These are phyloP conservation scores for Papiliotrema flavescens DNA, from an alignment of 1,284 basidiomycete species.

Conservation along the genomic window DNA sequence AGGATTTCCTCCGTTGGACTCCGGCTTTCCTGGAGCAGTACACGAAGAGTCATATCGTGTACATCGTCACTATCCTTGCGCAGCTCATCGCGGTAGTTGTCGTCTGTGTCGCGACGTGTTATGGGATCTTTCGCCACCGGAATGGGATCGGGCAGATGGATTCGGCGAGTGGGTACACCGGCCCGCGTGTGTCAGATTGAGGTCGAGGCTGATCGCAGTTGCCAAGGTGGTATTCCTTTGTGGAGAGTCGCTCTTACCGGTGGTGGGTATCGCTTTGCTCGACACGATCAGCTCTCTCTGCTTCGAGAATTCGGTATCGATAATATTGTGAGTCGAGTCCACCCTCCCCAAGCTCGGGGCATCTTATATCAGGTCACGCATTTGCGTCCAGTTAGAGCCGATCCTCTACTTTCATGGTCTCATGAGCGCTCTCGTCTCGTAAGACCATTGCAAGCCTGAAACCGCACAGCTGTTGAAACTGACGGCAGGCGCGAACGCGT, in stretches of 20 bases:
- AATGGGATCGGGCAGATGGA: background rate
- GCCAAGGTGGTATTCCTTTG: conserved; percentile 1
- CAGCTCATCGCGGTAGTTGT: background rate
- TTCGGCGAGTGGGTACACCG: background rate
- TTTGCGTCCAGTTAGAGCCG: background rate
- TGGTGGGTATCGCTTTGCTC: background rate
- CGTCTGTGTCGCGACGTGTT: background rate
- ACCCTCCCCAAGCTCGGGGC: background rate
- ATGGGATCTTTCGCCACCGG: background rate
- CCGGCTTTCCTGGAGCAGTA: background rate
- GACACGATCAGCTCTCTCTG: background rate
- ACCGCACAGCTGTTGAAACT: background rate
- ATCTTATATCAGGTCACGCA: background rate
- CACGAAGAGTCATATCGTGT: background rate
- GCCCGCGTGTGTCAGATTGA: background rate
- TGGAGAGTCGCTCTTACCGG: conserved; percentile 1
- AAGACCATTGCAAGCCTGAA: background rate
- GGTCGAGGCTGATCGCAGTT: background rate
- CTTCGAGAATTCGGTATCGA: background rate
- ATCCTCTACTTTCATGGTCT: conserved; percentile 1
- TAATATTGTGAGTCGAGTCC: background rate
- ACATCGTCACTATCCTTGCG: background rate
- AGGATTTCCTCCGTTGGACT: background rate
- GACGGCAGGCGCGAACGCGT: conserved; percentile 1
- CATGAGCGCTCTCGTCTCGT: conserved; percentile 1